Conservation (phyloP, 805 yeast genomes). For the Schwanniomyces vanrijiae region DNA sequence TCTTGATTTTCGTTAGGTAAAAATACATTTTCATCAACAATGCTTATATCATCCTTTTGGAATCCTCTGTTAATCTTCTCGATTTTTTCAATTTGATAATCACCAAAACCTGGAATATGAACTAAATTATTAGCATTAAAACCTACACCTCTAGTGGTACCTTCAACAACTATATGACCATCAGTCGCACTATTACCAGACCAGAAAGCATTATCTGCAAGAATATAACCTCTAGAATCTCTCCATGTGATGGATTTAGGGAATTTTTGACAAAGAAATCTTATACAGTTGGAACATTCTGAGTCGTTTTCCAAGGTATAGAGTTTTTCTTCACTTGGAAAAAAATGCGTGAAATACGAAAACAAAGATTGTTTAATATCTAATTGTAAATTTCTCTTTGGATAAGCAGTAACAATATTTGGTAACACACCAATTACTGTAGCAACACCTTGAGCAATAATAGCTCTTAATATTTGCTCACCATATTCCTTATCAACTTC, state of each 20-base stretch:
- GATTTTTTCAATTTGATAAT: slow-evolving; percentile 71
- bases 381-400: slow-evolving; percentile 72
- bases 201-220: slow-evolving; percentile 65
- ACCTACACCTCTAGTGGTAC: slow-evolving; percentile 84
- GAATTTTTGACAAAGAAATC: slow-evolving; percentile 79
- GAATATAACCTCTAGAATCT: slow-evolving; percentile 84
- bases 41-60: slow-evolving; percentile 13
- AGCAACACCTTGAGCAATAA: slow-evolving; percentile 90
- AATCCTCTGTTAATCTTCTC: slow-evolving; percentile 41
- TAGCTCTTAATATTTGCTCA: slow-evolving; percentile 84
- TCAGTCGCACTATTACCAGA: slow-evolving; percentile 23
- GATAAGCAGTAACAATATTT: slow-evolving; percentile 64
- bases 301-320: slow-evolving; percentile 65
- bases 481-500: slow-evolving; percentile 83
- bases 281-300: slow-evolving; percentile 71
- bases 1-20: slow-evolving; percentile 48
- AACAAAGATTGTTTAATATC: slow-evolving; percentile 51
- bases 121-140: slow-evolving; percentile 75
- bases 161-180: slow-evolving; percentile 62
- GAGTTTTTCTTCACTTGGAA: slow-evolving; percentile 72
- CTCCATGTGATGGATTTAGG: slow-evolving; percentile 91
- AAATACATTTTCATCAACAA: slow-evolving; percentile 23
- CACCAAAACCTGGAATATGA: slow-evolving; percentile 89
- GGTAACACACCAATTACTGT: slow-evolving; percentile 77
- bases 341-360: slow-evolving; percentile 43